Percentiles rank a stretch among this genome's conserved stretches.
phyloP scores from a whole-genome alignment of 805 yeast genomes.

The Huiozyma naganishii region DNA sequence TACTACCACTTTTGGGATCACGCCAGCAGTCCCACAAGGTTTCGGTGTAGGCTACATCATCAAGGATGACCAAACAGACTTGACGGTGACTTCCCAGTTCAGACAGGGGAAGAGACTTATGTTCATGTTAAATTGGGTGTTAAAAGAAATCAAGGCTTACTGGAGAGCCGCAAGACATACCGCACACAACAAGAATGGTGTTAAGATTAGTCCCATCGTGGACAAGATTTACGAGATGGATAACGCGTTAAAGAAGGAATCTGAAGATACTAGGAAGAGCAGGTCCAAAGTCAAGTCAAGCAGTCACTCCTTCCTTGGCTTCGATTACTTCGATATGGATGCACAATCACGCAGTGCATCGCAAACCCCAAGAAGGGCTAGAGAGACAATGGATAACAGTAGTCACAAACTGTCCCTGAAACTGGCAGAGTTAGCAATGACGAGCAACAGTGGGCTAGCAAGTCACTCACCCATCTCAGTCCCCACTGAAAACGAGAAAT shows the following conservation, averaged over 20 bases:
- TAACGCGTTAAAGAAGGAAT: slow-evolving; percentile 19
- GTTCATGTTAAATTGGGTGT: slow-evolving; percentile 59
- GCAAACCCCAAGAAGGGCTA: slow-evolving; percentile 8
- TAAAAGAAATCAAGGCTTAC: slow-evolving; percentile 46
- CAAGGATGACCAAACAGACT: slow-evolving; percentile 65
- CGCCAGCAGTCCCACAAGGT: slow-evolving; percentile 82
- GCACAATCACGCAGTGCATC: slow-evolving; percentile 21
- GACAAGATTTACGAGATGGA: slow-evolving; percentile 29
- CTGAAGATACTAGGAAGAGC: neutral
- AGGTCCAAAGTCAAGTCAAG: neutral
- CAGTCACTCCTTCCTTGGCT: neutral
- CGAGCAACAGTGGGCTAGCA: slow-evolving; percentile 1
- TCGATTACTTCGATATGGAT: slow-evolving; percentile 20
- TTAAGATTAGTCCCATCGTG: slow-evolving; percentile 20
- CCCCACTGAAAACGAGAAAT: slow-evolving; percentile 21
- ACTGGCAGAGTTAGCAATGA: slow-evolving; percentile 10
- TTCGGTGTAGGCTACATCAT: slow-evolving; percentile 89
- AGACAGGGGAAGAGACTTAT: slow-evolving; percentile 75
- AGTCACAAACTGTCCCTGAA: slow-evolving; percentile 10
- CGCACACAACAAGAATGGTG: slow-evolving; percentile 9
- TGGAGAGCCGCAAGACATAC: slow-evolving; percentile 22
- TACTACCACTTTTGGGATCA: slow-evolving; percentile 73
- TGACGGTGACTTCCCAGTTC: slow-evolving; percentile 80
- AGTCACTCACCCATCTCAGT: slow-evolving; percentile 16
- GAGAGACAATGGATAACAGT: slow-evolving; percentile 1